phyloP scores from a whole-genome alignment of 352 stramenopile genomes.

The Albugo laibachii region DNA sequence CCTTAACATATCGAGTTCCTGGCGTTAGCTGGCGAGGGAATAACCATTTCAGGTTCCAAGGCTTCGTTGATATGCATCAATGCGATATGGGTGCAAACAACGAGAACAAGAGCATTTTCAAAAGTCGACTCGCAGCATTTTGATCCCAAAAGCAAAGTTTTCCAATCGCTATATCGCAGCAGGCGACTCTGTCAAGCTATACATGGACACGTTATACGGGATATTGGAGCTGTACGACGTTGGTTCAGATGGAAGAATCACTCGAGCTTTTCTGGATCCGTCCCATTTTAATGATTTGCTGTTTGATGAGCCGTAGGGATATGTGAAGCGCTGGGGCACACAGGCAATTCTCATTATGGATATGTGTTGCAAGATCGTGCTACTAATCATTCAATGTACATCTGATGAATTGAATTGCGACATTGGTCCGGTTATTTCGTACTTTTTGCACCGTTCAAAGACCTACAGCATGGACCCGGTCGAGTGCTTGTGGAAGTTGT shows the following conservation, averaged over 20 bases:
- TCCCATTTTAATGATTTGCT: slow-evolving; percentile 72
- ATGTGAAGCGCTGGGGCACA: slow-evolving; percentile 67
- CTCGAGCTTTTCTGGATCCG: slow-evolving; percentile 61
- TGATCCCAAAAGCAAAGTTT: slow-evolving; percentile 19
- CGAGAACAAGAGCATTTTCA: slow-evolving; percentile 81
- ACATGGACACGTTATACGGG: slow-evolving; percentile 43
- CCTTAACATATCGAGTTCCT: slow-evolving; percentile 48
- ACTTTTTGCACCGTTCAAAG: slow-evolving; percentile 54
- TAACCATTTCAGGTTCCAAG: slow-evolving; percentile 37
- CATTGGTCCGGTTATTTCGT: slow-evolving; percentile 13
- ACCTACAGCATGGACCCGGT: slow-evolving; percentile 20
- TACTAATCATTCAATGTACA: slow-evolving; percentile 21
- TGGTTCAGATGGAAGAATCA: too few species aligned
- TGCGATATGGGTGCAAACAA: slow-evolving; percentile 82
- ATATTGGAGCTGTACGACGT: slow-evolving; percentile 15
- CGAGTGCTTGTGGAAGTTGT: slow-evolving; percentile 7
- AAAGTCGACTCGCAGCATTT: slow-evolving; percentile 31
- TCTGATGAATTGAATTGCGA: neutral
- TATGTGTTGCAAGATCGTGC: slow-evolving; percentile 21
- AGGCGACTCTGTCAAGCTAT: slow-evolving; percentile 59
- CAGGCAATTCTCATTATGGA: slow-evolving; percentile 33
- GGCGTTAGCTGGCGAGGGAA: slow-evolving; percentile 24
- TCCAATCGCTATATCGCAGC: slow-evolving; percentile 70
- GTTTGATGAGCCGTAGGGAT: slow-evolving; percentile 42
- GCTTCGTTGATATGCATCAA: slow-evolving; percentile 65